Evolutionary conservation across 495 filamentous ascomycete genomes (phyloP).

Genomic region (Neohortaea acidophila): DNA sequence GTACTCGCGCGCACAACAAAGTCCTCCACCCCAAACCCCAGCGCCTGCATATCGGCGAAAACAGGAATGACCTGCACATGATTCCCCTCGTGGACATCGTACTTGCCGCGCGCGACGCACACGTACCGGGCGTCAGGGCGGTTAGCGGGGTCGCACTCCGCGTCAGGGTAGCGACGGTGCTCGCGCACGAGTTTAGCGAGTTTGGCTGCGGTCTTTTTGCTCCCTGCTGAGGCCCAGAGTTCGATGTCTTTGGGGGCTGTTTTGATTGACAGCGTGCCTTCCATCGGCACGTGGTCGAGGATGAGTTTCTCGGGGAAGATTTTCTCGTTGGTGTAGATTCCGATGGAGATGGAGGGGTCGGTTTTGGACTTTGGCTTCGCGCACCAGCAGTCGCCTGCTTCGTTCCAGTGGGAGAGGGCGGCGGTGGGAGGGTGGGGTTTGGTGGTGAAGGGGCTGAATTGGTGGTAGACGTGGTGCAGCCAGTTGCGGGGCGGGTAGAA

Average conservation of each 20-base stretch:
- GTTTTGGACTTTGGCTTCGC: constrained; percentile 22
- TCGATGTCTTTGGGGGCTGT: constrained; percentile 46
- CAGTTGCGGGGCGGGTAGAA: not conserved
- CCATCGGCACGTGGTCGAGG: constrained; percentile 45
- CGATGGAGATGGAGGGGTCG: constrained; percentile 29
- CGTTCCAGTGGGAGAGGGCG: constrained; percentile 42
- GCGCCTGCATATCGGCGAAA: constrained; percentile 25
- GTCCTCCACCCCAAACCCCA: constrained; percentile 27
- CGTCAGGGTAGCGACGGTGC: not conserved
- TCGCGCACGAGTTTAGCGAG: constrained; percentile 8
- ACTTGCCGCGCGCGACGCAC: constrained; percentile 38
- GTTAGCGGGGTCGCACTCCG: not conserved
- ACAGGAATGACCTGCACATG: constrained; percentile 38
- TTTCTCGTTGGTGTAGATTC: constrained; percentile 30
- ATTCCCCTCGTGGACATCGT: constrained; percentile 31
- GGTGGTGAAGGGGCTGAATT: not conserved
- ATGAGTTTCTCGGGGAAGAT: constrained; percentile 43
- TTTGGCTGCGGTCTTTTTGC: constrained; percentile 1
- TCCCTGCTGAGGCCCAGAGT: constrained; percentile 38
- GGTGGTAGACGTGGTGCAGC: not conserved
- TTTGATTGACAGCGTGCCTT: constrained; percentile 36
- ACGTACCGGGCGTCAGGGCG: constrained; percentile 26
- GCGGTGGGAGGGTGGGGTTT: constrained; percentile 19
- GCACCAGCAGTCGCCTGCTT: constrained; percentile 57
- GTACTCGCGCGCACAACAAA: constrained; percentile 36